Evolutionary conservation across 768 basidiomycete genomes (phyloP).

Genomic region (Imleria badia): DNA sequence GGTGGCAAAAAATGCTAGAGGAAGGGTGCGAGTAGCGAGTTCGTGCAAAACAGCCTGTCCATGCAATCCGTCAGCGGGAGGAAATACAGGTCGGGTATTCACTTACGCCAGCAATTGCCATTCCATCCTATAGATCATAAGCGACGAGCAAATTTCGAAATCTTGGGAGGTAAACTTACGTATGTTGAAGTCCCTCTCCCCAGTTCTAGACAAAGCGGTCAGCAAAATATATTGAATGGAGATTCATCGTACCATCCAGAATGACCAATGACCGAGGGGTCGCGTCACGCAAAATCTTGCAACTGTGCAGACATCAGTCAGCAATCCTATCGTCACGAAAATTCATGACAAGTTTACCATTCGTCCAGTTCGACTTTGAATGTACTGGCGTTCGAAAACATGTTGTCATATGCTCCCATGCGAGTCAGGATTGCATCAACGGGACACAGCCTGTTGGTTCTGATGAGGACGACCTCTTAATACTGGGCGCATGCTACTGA

Average conservation of each 20-base stretch:
- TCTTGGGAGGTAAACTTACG: slow-evolving; percentile 42
- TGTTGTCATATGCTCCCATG: slow-evolving; percentile 99
- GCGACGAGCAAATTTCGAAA: slow-evolving; percentile 11
- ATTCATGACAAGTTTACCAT: slow-evolving; percentile 51
- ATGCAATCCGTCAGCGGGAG: slow-evolving; percentile 5
- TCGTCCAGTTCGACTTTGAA: slow-evolving; percentile 99
- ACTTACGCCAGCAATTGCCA: slow-evolving; percentile 91
- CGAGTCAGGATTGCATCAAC: slow-evolving; percentile 92
- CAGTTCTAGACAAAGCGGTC: slow-evolving; percentile 57
- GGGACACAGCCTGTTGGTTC: slow-evolving; percentile 64
- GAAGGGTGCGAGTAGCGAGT: slow-evolving; percentile 88
- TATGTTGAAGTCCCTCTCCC: slow-evolving; percentile 95
- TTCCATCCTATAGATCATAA: slow-evolving; percentile 70
- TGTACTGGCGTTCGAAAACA: slow-evolving; percentile 92
- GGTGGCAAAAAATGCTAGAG: slow-evolving; percentile 95
- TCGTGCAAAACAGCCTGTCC: slow-evolving; percentile 86
- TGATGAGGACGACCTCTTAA: slow-evolving; percentile 3
- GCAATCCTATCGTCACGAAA: neutral
- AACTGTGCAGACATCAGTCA: slow-evolving; percentile 45
- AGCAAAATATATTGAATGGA: slow-evolving; percentile 4
- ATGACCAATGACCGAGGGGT: slow-evolving; percentile 95
- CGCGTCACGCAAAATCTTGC: slow-evolving; percentile 90
- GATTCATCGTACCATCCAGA: slow-evolving; percentile 68
- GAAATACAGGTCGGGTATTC: neutral
- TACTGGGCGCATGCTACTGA: slow-evolving; percentile 31